Percentiles rank a stretch among this genome's conserved stretches.
phyloP scores from a whole-genome alignment of 2,329 filamentous ascomycete species.

The Leptographium flavum region DNA sequence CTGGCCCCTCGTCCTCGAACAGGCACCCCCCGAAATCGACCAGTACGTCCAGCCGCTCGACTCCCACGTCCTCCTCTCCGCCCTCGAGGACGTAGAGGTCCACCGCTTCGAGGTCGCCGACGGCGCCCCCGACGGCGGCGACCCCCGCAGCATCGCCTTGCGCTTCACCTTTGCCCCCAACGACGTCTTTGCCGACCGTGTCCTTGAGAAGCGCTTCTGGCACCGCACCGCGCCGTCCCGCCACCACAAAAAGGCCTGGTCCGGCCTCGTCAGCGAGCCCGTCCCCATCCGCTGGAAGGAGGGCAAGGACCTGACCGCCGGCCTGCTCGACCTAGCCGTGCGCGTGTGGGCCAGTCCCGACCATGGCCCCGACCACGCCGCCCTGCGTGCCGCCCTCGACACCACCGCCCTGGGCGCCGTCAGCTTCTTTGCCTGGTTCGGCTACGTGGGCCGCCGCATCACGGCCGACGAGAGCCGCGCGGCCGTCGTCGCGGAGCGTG shows the following conservation, averaged over 20 bases:
- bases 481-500: slow-evolving; percentile 44
- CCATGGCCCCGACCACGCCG: slow-evolving; percentile 14
- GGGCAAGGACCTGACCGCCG: slow-evolving; percentile 70
- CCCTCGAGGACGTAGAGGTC: slow-evolving; percentile 56
- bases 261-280: slow-evolving; percentile 74
- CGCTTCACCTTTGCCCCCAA: slow-evolving; percentile 70
- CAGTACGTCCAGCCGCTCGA: slow-evolving; percentile 76
- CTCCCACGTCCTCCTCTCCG: slow-evolving; percentile 53
- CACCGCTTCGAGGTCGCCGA: slow-evolving; percentile 64
- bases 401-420: slow-evolving; percentile 47
- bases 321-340: slow-evolving; percentile 60
- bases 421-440: slow-evolving; percentile 86
- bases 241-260: slow-evolving; percentile 31
- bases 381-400: slow-evolving; percentile 30
- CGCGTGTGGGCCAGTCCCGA: slow-evolving; percentile 35
- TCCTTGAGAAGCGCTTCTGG: slow-evolving; percentile 86
- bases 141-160: slow-evolving; percentile 68
- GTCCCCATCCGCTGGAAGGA: slow-evolving; percentile 81
- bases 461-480: slow-evolving; percentile 56
- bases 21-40: slow-evolving; percentile 73
- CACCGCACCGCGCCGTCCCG: slow-evolving; percentile 34
- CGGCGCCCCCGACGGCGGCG: slow-evolving; percentile 44
- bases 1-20: slow-evolving; percentile 89
- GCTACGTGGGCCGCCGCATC: slow-evolving; percentile 57
- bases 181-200: slow-evolving; percentile 63